Evolutionary conservation across 371 early-diverging fungal species (phyloP).

Genomic region (Nematocida ironsii): DNA sequence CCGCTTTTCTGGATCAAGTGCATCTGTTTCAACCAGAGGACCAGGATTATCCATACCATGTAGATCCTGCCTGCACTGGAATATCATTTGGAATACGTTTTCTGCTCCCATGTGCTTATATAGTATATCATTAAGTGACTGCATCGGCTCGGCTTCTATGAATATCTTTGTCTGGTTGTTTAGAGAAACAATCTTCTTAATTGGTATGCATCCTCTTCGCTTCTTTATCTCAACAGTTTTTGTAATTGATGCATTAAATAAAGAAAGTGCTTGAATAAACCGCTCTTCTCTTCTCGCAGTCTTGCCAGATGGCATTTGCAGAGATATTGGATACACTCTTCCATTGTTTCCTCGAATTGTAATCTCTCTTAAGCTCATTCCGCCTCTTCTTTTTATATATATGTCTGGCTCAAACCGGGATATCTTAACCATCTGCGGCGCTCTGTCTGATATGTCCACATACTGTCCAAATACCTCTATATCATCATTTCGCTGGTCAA

Average conservation of each 20-base stretch:
- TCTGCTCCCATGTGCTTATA: constrained; percentile 20
- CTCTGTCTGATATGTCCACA: constrained; percentile 61
- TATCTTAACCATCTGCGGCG: constrained; percentile 56
- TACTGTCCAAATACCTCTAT: constrained; percentile 61
- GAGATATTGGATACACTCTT: constrained; percentile 50
- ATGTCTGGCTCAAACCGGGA: constrained; percentile 54
- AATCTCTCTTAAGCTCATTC: constrained; percentile 49
- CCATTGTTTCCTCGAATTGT: constrained; percentile 60
- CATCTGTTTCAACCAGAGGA: constrained; percentile 17
- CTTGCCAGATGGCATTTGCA: constrained; percentile 41
- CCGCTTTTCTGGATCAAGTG: constrained; percentile 42
- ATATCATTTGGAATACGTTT: constrained; percentile 24
- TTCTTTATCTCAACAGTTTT: constrained; percentile 37
- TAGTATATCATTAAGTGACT: constrained; percentile 29
- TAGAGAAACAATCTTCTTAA: constrained; percentile 46
- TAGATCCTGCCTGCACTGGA: constrained; percentile 28
- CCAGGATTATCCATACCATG: not conserved
- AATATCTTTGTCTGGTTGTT: constrained; percentile 48
- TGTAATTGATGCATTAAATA: constrained; percentile 30
- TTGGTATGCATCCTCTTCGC: constrained; percentile 23
- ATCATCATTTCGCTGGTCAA: constrained; percentile 50
- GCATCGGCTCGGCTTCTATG: constrained; percentile 38
- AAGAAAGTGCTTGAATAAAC: constrained; percentile 50
- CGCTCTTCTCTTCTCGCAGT: constrained; percentile 48
- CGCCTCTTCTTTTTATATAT: constrained; percentile 46